These are phyloP conservation scores for Fusarium torreyae DNA, from an alignment of 2,329 filamentous ascomycete genomes.

Conservation along the genomic window DNA sequence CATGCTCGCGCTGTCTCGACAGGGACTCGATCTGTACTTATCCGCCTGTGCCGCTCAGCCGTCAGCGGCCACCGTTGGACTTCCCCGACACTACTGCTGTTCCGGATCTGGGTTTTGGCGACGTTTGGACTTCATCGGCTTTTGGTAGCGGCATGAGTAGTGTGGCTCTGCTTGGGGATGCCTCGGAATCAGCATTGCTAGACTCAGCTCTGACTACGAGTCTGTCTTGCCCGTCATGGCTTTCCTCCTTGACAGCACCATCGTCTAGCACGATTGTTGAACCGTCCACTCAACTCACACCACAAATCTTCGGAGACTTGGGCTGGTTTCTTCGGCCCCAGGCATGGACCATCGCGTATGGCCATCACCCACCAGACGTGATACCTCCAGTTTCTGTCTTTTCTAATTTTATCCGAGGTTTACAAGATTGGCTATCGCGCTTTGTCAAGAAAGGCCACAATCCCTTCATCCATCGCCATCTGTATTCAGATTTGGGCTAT, in stretches of 20 bases:
- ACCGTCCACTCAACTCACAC: accelerated
- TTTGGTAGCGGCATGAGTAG: background rate
- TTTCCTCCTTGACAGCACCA: background rate
- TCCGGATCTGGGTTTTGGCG: background rate
- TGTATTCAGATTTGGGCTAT: background rate
- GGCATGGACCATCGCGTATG: background rate
- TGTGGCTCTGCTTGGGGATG: background rate
- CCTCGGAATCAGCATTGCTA: background rate
- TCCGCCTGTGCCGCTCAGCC: background rate
- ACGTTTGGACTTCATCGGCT: accelerated
- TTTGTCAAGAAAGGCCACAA: background rate
- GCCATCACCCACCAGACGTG: background rate
- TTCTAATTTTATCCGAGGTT: background rate
- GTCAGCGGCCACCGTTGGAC: background rate
- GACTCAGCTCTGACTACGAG: background rate
- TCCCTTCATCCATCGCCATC: background rate
- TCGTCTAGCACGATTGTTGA: accelerated
- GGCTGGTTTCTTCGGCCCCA: background rate
- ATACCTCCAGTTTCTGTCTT: background rate
- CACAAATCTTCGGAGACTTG: background rate
- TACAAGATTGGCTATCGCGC: background rate
- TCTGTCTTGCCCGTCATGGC: background rate
- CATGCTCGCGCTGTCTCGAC: background rate
- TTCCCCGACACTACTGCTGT: accelerated
- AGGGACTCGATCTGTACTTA: background rate